These are phyloP conservation scores for Clitocybe nebularis DNA, from an alignment of 1,284 basidiomycete genomes.

Conservation along the genomic window DNA sequence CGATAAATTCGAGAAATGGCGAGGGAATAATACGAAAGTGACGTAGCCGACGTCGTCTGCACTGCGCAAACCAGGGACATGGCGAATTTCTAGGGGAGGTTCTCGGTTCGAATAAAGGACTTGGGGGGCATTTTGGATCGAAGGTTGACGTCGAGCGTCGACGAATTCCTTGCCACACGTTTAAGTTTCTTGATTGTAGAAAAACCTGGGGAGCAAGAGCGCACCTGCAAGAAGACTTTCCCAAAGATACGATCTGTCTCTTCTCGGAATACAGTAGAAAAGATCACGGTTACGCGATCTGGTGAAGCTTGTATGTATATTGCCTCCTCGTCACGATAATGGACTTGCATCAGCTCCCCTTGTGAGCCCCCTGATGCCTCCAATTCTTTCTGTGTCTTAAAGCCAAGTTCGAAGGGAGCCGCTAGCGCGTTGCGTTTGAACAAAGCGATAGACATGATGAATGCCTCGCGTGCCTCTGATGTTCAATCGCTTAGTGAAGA, in stretches of 20 bases:
- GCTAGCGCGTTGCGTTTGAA: slow-evolving; percentile 94
- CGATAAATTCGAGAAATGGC: slow-evolving; percentile 83
- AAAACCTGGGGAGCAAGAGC: too few species aligned
- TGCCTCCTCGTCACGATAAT: slow-evolving; percentile 95
- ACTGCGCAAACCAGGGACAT: slow-evolving; percentile 76
- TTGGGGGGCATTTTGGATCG: slow-evolving; percentile 96
- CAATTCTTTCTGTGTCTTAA: slow-evolving; percentile 82
- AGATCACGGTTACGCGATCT: slow-evolving; percentile 97
- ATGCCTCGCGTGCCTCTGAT: slow-evolving; percentile 72
- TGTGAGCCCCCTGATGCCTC: slow-evolving; percentile 65
- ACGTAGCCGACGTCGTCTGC: slow-evolving; percentile 96
- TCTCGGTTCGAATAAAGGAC: slow-evolving; percentile 97
- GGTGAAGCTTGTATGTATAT: slow-evolving; percentile 92
- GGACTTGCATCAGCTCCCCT: slow-evolving; percentile 87
- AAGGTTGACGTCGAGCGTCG: slow-evolving; percentile 89
- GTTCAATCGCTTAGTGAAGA: neutral
- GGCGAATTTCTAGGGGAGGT: slow-evolving; percentile 93
- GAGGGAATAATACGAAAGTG: slow-evolving; percentile 97
- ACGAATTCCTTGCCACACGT: slow-evolving; percentile 99
- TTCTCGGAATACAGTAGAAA: slow-evolving; percentile 95
- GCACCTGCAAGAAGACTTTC: slow-evolving; percentile 93
- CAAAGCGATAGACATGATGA: slow-evolving; percentile 81
- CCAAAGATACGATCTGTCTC: slow-evolving; percentile 98
- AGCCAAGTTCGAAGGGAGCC: slow-evolving; percentile 92
- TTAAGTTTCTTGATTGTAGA: too few species aligned